These are phyloP conservation scores for Ophiocordyceps camponoti-floridani DNA, from an alignment of 2,329 filamentous ascomycete genomes.

Conservation along the genomic window DNA sequence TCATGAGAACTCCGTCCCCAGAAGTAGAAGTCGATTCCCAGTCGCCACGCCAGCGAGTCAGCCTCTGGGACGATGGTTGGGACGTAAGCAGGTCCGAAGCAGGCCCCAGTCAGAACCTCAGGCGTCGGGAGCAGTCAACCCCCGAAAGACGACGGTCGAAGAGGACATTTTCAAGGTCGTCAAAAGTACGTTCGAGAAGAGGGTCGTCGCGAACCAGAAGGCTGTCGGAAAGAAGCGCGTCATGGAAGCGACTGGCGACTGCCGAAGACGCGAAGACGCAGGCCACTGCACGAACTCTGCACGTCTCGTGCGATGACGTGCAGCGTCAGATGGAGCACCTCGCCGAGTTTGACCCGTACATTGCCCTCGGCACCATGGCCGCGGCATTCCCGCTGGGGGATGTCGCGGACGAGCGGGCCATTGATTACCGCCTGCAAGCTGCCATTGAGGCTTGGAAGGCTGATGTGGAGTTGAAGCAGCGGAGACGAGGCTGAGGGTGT, in stretches of 20 bases:
- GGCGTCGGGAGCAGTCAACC: neutral
- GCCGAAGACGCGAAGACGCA: constrained; percentile 5
- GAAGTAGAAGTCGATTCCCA: neutral
- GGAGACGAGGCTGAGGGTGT: neutral
- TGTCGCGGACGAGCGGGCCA: constrained; percentile 8
- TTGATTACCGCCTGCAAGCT: constrained; percentile 7
- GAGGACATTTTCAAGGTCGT: no score
- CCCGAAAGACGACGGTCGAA: neutral
- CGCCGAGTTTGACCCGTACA: constrained; percentile 2
- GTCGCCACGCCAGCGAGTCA: neutral
- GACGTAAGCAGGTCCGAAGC: neutral
- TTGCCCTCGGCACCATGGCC: constrained; percentile 1
- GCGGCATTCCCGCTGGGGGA: constrained; percentile 6
- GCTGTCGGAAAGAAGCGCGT: constrained; percentile 4
- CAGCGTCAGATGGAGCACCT: constrained; percentile 3
- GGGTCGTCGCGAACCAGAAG: neutral
- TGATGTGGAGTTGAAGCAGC: constrained; percentile 8
- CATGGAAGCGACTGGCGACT: constrained; percentile 8
- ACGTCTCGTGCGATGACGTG: constrained; percentile 1
- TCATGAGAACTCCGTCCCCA: constrained; percentile 1
- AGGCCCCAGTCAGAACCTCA: constrained; percentile 4
- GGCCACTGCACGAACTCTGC: constrained; percentile 1
- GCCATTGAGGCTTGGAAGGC: constrained; percentile 8
- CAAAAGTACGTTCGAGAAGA: no score
- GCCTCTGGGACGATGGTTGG: neutral